Percentiles rank a stretch among this genome's conserved stretches.
phyloP scores from a whole-genome alignment of 441 rosid species.

The Iberis amara region DNA sequence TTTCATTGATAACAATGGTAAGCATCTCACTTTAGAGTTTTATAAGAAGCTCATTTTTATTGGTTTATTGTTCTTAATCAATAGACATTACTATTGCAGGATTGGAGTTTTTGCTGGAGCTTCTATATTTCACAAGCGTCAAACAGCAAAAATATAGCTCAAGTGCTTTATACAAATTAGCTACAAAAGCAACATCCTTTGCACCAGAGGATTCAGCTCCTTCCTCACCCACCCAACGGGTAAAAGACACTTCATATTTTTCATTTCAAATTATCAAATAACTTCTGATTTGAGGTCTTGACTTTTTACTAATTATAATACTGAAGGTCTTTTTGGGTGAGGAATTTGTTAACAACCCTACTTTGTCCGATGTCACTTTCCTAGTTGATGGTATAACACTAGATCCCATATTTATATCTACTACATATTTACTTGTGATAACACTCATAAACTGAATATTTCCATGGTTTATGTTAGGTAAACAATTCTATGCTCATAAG shows the following conservation, averaged over 20 bases:
- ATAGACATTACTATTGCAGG: constrained; percentile 32
- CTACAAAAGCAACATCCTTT: constrained; percentile 40
- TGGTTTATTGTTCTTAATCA: constrained; percentile 13
- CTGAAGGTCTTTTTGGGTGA: constrained; percentile 55
- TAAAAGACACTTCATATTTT: constrained; percentile 13
- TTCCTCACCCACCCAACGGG: constrained; percentile 55
- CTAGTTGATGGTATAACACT: constrained; percentile 46
- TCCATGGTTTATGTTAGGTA: constrained; percentile 33
- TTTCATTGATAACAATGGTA: constrained; percentile 57
- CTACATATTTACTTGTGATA: not conserved
- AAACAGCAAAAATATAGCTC: constrained; percentile 52
- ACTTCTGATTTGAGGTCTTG: constrained; percentile 14
- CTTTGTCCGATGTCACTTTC: constrained; percentile 61
- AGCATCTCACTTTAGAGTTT: constrained; percentile 15
- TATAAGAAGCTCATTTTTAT: not conserved
- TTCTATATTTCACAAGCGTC: constrained; percentile 43
- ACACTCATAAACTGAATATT: not conserved
- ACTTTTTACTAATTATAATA: constrained; percentile 7
- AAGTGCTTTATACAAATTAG: constrained; percentile 48
- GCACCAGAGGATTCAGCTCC: constrained; percentile 58
- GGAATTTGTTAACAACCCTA: constrained; percentile 51
- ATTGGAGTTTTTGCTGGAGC: constrained; percentile 46
- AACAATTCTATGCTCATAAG: constrained; percentile 63
- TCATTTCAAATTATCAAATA: not conserved
- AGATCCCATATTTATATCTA: not conserved